A percentile compares a stretch with the other conserved stretches of the same genome.
Evolutionary conservation across 208 protist species (phyloP).

Genomic region (Wallacemonas sp.): DNA sequence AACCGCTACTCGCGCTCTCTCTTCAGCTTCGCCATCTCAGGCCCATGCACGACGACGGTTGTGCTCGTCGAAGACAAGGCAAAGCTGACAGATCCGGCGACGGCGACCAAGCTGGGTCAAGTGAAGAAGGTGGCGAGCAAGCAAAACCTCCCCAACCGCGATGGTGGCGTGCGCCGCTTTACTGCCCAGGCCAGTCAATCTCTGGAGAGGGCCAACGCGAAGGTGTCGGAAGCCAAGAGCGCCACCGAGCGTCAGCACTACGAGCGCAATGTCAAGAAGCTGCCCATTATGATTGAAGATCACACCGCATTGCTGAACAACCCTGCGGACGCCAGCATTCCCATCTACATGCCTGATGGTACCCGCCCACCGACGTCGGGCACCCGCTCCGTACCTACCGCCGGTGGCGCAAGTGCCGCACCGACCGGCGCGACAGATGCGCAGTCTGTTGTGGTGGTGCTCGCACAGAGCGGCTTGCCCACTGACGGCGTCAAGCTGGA

Average conservation of each 20-base stretch:
- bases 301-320: constrained; percentile 23
- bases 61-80: constrained; percentile 38
- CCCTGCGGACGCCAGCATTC: constrained; percentile 22
- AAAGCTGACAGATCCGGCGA: constrained; percentile 14
- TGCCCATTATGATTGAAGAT: constrained; percentile 33
- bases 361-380: background rate
- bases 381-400: background rate
- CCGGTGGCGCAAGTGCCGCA: background rate
- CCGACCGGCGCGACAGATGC: constrained; percentile 3
- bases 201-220: constrained; percentile 21
- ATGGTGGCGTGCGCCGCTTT: constrained; percentile 48
- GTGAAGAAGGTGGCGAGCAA: constrained; percentile 37
- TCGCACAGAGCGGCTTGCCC: background rate
- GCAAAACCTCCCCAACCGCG: constrained; percentile 43
- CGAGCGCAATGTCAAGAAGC: constrained; percentile 19
- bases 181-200: constrained; percentile 43
- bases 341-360: constrained; percentile 26
- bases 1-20: constrained; percentile 47
- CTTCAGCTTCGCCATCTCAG: constrained; percentile 54
- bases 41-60: constrained; percentile 42
- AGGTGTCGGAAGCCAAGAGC: constrained; percentile 19
- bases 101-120: constrained; percentile 21
- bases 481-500: constrained; percentile 15
- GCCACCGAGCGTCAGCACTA: constrained; percentile 21
- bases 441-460: background rate